Evolutionary conservation across 2,329 filamentous ascomycete species (phyloP).

Genomic region (Cadophora malorum): DNA sequence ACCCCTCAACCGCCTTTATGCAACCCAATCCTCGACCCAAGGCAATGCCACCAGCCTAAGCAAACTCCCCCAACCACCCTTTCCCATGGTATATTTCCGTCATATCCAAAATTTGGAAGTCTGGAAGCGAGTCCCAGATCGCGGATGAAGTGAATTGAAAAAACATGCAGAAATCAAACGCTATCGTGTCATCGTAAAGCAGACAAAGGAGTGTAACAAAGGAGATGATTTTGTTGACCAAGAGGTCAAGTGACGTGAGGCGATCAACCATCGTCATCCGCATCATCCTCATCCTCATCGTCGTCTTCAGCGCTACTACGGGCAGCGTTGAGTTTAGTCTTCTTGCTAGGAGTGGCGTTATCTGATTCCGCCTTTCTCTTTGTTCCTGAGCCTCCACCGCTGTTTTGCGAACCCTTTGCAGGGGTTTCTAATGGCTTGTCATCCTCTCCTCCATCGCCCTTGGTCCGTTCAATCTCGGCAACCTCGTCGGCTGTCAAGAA

Average conservation of each 20-base stretch:
- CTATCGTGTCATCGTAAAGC: conserved; percentile 43
- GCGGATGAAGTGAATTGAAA: conserved; percentile 34
- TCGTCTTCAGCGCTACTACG: conserved; percentile 44
- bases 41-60: conserved; percentile 32
- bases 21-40: conserved; percentile 28
- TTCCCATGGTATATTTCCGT: conserved; percentile 29
- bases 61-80: conserved; percentile 33
- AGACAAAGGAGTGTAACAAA: conserved; percentile 37
- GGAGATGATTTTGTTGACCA: conserved; percentile 24
- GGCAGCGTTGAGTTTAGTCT: conserved; percentile 51
- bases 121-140: conserved; percentile 25
- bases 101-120: conserved; percentile 26
- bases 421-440: conserved; percentile 46
- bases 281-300: conserved; percentile 46
- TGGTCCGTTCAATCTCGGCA: conserved; percentile 80
- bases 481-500: conserved; percentile 98
- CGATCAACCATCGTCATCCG: conserved; percentile 40
- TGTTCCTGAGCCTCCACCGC: conserved; percentile 49
- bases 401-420: conserved; percentile 43
- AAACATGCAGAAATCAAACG: conserved; percentile 34
- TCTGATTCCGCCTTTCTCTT: conserved; percentile 67
- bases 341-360: conserved; percentile 59
- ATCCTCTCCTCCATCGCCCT: conserved; percentile 48
- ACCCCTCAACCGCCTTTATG: conserved; percentile 33
- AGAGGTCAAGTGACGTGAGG: background rate